Base-by-base conservation (phyloP, 352 stramenopile species). In the Pythium sp. region DNA sequence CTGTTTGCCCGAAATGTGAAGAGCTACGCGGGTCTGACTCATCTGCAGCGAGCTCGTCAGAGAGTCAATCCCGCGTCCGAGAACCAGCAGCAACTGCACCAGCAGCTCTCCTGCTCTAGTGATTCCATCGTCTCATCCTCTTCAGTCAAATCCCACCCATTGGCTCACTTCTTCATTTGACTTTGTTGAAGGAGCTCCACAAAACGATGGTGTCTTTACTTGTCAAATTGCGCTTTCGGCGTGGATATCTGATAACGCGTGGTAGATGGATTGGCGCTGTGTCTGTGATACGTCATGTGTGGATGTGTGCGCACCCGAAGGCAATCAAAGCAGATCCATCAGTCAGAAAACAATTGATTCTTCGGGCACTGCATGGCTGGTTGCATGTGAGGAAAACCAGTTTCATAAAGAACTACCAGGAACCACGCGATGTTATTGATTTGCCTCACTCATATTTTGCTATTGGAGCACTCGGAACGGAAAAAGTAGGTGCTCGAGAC, bases 401-500 rank as follows among this genome's bases (percentile, higher is more conserved):
- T 47, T 47, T 47, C 41, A 47, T 15, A 1, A 47, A 32, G 30
- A 47, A n/a, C 41, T 47, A 47, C 38, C 38, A 46, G 38, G 15
- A 4, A 46, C 38, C 38, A 46, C 38, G 15, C 14, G 11, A 12
- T 46, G 38, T 46, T 46, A 18, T 46, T 46, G 38, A 18, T 6
- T 14, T 46, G 15, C 4, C 36, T 5, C 15, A 12, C 14, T 14
- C 6, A 1, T 6, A n/a, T 9, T 15, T 47, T 47, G 41, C 18
- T 47, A 47, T 47, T 15, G 41, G 15, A 65, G 43, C 18, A 65
- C 60, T 2, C 46, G 43, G 30, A 58, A 65, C 20, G 60, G 60
- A 30, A 65, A 58, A 5, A 65, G 15, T 20, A 58, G n/a, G 14
- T 65, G 43, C 60, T 65, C 60, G 14, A 65, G 49, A 0, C 60